Evolutionary conservation across 352 stramenopile species (phyloP), one percentile per base, ranked within the genome.

Genomic region (Pythium aquatile): DNA sequence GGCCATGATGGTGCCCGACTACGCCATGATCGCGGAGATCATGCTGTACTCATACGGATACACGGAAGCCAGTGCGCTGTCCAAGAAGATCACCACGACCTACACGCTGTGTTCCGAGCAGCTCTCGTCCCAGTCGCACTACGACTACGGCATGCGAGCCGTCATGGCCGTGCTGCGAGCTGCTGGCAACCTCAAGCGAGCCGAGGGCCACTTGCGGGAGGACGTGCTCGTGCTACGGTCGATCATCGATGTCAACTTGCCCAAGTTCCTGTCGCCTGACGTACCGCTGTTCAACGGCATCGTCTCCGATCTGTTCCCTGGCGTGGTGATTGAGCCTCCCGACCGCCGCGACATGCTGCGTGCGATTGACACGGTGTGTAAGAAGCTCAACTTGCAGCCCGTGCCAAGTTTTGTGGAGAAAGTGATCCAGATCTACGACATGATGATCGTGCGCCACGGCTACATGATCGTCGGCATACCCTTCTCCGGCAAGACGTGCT

Each of bases 391-490:
- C 58, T 73, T 97, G n/a, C 86, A 98, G 61, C 80, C 90, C 4
- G 90, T 94, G 33, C 72, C 80, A 1, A 96, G 92, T 55, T 98
- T 97, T 70, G 83, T 97, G 14, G 91, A 93, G 37, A 98, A 98
- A 54, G 88, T 97, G 11, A 94, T 98, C 55, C 91, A 98, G 65
- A 94, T 98, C 37, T 98, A 98, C 72, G 94, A 98, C 63, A 98
- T 98, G 92, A 97, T 98, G 81, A 93, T 98, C 53, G 94, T 98
- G 33, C 88, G 95, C 1, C 94, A 98, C 70, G 95, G 95, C 5
- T 97, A 98, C 60, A 98, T 98, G 93, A 82, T 98, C 48, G 94
- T 98, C 8, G 95, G 94, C 9, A 95, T 98, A 83, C 92, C 94
- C 7, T 97, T 96, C 47, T 97, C 91, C 1, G 94, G 94, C 11